A percentile compares a stretch with the other conserved stretches of the same genome.
These are phyloP conservation scores for Clavispora asparagi DNA, from an alignment of 805 yeast species.

Conservation along the genomic window DNA sequence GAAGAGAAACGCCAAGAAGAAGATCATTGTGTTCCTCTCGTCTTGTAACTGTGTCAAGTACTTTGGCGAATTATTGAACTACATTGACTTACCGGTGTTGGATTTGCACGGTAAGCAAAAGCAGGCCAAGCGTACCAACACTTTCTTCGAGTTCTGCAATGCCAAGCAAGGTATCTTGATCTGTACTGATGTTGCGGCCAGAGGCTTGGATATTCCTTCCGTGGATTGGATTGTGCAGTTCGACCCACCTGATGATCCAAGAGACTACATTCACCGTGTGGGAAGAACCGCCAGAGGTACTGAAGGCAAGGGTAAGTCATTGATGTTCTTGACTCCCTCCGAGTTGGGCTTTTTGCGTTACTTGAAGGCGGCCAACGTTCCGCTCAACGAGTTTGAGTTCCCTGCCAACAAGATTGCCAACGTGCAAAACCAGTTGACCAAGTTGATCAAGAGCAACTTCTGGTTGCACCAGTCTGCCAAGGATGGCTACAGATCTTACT, in stretches of 20 bases:
- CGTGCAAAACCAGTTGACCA: constrained; percentile 89
- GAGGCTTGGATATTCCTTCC: constrained; percentile 97
- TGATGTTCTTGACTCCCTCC: constrained; percentile 91
- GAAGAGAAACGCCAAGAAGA: constrained; percentile 88
- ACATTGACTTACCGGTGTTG: constrained; percentile 93
- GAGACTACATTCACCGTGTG: constrained; percentile 97
- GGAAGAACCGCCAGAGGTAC: constrained; percentile 98
- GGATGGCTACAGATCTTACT: constrained; percentile 94
- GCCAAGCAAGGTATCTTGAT: constrained; percentile 90
- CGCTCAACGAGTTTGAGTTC: constrained; percentile 94
- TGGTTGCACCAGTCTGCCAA: constrained; percentile 94
- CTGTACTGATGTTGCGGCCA: constrained; percentile 98
- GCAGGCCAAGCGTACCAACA: constrained; percentile 97
- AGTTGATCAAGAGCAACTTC: constrained; percentile 84
- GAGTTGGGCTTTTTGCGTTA: constrained; percentile 94
- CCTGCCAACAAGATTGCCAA: constrained; percentile 93
- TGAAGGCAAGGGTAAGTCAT: constrained; percentile 83
- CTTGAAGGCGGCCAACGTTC: constrained; percentile 94
- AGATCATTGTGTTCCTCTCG: constrained; percentile 88
- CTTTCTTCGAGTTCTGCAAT: constrained; percentile 96
- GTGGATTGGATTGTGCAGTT: constrained; percentile 99
- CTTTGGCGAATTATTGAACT: constrained; percentile 89
- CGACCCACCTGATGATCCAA: constrained; percentile 99
- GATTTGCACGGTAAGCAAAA: constrained; percentile 98
- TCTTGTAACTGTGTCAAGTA: constrained; percentile 97